These are phyloP conservation scores for Bretziella fagacearum DNA, from an alignment of 2,329 filamentous ascomycete species.

Conservation along the genomic window DNA sequence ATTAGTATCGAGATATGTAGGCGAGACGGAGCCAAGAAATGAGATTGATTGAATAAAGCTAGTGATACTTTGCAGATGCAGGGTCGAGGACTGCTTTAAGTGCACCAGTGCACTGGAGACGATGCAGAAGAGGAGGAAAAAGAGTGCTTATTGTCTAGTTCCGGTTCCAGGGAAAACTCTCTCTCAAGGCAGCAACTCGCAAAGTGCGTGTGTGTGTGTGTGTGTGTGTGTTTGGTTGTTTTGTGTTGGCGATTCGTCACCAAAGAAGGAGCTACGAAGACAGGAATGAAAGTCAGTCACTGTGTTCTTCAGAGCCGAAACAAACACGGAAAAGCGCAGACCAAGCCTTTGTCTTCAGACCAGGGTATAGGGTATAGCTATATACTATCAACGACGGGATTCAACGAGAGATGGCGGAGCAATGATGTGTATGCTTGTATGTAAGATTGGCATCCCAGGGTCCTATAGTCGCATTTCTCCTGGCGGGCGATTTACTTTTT, in stretches of 20 bases:
- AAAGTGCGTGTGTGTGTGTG: no score
- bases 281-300: neutral
- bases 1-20: no score
- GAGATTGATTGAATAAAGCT: no score
- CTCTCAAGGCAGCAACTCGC: no score
- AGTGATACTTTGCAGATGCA: neutral
- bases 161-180: no score
- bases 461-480: neutral
- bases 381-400: no score
- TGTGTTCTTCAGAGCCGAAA: constrained; percentile 1
- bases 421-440: neutral
- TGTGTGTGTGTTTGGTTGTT: neutral
- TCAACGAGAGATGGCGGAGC: neutral
- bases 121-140: neutral
- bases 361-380: no score
- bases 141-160: no score
- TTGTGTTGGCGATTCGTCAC: neutral
- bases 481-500: neutral
- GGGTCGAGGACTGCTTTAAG: neutral
- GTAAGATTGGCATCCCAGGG: neutral
- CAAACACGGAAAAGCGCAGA: neutral
- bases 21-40: neutral
- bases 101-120: neutral
- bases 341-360: neutral
- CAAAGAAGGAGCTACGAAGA: neutral